phyloP scores from a whole-genome alignment of 2,329 filamentous ascomycete species.

The Sporothrix pallida region DNA sequence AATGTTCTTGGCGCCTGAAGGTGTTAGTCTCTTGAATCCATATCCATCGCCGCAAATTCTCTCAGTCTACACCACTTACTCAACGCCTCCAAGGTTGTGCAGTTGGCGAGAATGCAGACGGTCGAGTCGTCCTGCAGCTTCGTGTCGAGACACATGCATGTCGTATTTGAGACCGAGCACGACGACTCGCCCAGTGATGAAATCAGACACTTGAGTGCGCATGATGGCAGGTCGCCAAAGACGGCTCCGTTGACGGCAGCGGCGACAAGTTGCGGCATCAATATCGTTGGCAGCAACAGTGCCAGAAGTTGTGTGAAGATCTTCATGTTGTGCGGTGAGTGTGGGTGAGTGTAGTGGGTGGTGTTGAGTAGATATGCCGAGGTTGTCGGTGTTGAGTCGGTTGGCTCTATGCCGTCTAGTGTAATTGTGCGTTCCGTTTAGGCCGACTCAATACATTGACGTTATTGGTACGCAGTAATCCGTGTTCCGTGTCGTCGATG shows the following conservation, averaged over 20 bases:
- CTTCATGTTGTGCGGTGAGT: conserved; percentile 24
- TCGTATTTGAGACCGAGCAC: conserved; percentile 29
- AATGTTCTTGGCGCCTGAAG: conserved; percentile 39
- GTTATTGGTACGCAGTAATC: too few relatives aligned
- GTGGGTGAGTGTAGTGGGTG: not conserved
- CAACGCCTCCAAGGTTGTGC: conserved; percentile 28
- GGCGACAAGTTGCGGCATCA: conserved; percentile 26
- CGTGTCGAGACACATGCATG: conserved; percentile 31
- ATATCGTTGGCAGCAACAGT: conserved; percentile 24
- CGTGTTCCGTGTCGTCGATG: not conserved
- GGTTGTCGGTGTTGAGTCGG: not conserved
- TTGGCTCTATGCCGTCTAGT: not conserved
- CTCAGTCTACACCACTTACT: conserved; percentile 12
- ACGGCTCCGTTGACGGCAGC: conserved; percentile 25
- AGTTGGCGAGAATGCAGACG: conserved; percentile 27
- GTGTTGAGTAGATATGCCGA: not conserved
- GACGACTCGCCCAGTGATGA: not conserved
- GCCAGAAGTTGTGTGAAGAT: conserved; percentile 10
- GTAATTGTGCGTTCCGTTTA: too few relatives aligned
- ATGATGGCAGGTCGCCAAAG: conserved; percentile 25
- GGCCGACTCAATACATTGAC: not conserved
- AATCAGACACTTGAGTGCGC: conserved; percentile 28
- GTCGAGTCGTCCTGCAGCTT: conserved; percentile 18
- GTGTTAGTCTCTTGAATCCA: conserved; percentile 27
- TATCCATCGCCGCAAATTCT: too few relatives aligned